Evolutionary conservation across 192 early-diverging fungal species (phyloP).

Genomic region (Coemansia javaensis): DNA sequence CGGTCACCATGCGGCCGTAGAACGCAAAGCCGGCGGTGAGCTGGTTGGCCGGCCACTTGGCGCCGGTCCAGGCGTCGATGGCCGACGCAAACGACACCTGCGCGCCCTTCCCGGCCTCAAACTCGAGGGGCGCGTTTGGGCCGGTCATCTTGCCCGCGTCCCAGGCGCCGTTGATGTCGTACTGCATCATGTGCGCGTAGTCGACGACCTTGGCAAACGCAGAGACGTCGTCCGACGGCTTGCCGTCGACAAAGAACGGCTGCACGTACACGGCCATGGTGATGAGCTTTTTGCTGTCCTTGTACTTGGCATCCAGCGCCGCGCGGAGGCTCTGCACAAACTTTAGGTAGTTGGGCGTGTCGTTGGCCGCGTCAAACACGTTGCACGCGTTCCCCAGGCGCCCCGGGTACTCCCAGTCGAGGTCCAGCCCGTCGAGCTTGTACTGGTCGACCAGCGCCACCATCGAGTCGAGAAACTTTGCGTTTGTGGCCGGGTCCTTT

Average conservation of each 20-base stretch:
- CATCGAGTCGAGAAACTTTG: slow-evolving; percentile 47
- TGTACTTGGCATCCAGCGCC: slow-evolving; percentile 11
- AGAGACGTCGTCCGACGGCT: slow-evolving; percentile 49
- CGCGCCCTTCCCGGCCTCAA: slow-evolving; percentile 18
- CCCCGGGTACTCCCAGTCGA: slow-evolving; percentile 70
- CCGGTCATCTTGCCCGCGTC: slow-evolving; percentile 46
- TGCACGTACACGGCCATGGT: slow-evolving; percentile 58
- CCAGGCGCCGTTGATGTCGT: slow-evolving; percentile 60
- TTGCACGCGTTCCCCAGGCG: slow-evolving; percentile 24
- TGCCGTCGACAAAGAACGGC: slow-evolving; percentile 51
- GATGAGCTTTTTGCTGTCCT: slow-evolving; percentile 49
- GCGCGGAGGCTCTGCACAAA: slow-evolving; percentile 55
- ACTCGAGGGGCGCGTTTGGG: slow-evolving; percentile 57
- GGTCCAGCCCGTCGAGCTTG: slow-evolving; percentile 56
- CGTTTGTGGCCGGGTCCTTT: slow-evolving; percentile 18
- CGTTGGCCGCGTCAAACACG: slow-evolving; percentile 47
- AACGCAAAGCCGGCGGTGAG: slow-evolving; percentile 60
- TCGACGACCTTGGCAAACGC: slow-evolving; percentile 60
- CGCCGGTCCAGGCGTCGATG: slow-evolving; percentile 54
- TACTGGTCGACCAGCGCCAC: slow-evolving; percentile 37
- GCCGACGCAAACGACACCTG: slow-evolving; percentile 49
- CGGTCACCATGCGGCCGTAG: slow-evolving; percentile 53
- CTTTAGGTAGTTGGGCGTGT: slow-evolving; percentile 59
- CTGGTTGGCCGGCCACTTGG: slow-evolving; percentile 57
- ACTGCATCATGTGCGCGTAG: slow-evolving; percentile 64